Evolutionary conservation across 495 filamentous ascomycete species (phyloP), one percentile per base, ranked within the genome.

Genomic region (Penicillium cataractarum): DNA sequence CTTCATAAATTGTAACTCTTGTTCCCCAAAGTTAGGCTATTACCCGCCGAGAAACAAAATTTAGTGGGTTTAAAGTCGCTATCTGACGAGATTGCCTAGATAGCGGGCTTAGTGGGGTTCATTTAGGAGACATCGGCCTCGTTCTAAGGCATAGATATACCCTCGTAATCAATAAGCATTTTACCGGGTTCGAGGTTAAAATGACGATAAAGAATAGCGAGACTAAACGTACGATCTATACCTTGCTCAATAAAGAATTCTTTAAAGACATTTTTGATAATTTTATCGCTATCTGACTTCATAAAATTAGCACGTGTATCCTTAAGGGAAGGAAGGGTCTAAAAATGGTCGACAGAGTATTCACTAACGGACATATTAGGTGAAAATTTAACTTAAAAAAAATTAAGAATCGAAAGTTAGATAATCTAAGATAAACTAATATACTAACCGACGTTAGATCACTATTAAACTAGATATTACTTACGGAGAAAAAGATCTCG

Each of bases 251-350:
- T 17, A 15, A 46, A 46, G 15, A 46, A 46, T 17, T n/a, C 15
- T 46, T 46, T 46, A 15, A 46, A 46, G 40, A 46, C 40, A 46
- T 46, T 17, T 46, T 46, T 46, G 9, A 46, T 15, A 46, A 46
- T 7, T 12, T 46, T 15, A 46, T 46, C 40, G 7, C 40, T 15
- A 46, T 46, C 15, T 15, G 17, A 17, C 40, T 46, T 22, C 40
- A 46, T 15, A 46, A 46, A 46, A 15, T 46, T 17, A 15, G 40
- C 40, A 17, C 21, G 40, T 46, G 40, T 17, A 46, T 12, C 15
- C 40, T 46, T 6, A 17, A 46, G 40, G 21, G 40, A 46, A 46
- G 40, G 40, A n/a, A 46, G 40, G 40, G 40, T 6, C 40, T 46
- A 15, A 46, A 46, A 46, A 6, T 46, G 21, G 40, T 46, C 40